Base-by-base conservation (phyloP, 495 filamentous ascomycete genomes). In the Penicillium coprophilum region DNA sequence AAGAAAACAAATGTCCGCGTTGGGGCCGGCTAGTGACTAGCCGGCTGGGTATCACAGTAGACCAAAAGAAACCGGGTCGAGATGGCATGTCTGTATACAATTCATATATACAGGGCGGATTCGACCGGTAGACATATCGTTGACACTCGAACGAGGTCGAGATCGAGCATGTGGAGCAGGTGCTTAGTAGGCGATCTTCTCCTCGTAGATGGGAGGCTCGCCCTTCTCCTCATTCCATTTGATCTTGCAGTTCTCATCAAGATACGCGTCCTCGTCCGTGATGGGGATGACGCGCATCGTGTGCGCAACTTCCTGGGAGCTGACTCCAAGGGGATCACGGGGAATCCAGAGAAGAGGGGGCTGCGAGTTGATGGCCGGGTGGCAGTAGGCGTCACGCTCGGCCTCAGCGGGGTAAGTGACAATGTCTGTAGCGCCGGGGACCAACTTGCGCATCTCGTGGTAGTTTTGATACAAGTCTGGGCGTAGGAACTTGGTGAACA, bases 311-410 rank as follows among this genome's bases (percentile, higher is more conserved):
- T 96, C 92, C 72, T 92, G 86, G 69, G 78, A 79, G 40, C 84
- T 88, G 39, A 96, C 79, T 46, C 92, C 92, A 54, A 86, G 76
- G 1, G 79, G 71, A 64, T 97, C 92, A 46, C 80, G 78, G 6
- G 91, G 89, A 54, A 97, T 86, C 92, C 92, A 96, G 27, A 97
- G 77, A 38, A 92, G 71, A 21, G 90, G 88, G 1, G 85, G 78
- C 53, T 74, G 66, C 10, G 84, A 77, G 10, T 63, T 82, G 55
- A 95, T 81, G 6, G 84, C 77, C 3, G 92, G 92, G 50, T 93
- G 85, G 71, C 80, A 79, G 74, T 96, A 96, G 1, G 90, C 92
- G 51, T 91, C 79, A 1, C 72, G 69, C 68, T 85, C 85, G 4
- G 81, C 70, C 41, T 87, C 82, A 0, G 79, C 76, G 0, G 80